Base-by-base conservation (phyloP, 2,329 filamentous ascomycete species). In the Chaetomiaceae sp. region DNA sequence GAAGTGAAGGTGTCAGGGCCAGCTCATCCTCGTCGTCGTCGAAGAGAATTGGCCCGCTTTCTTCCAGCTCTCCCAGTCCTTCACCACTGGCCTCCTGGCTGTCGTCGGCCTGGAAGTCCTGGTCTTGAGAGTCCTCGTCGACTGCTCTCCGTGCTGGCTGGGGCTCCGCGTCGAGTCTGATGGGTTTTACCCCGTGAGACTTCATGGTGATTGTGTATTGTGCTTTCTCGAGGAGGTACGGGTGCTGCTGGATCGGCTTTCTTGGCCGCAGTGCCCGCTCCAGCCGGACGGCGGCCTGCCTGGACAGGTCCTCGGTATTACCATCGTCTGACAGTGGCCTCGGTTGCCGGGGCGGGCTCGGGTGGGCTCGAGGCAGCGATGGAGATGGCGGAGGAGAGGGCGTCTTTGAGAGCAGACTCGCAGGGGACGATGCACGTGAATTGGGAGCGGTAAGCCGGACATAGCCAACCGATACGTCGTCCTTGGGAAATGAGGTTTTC, bases 181-280 rank as follows among this genome's bases (percentile, higher is more conserved):
- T 62, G 0, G 81, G 81, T 48, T 74, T 75, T 25, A 83, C 66
- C 22, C 81, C 81, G 53, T 80, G 79, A 3, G 75, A 74, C 61
- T 76, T 79, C 60, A 82, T 74, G 19, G 73, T 66, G 3, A 68
- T 77, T 51, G 74, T 76, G 63, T 82, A 83, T 25, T 76, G 74
- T 0, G 74, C 79, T 61, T 74, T 78, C 57, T 84, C 81, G 4
- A 83, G 68, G 6, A 78, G 66, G 57, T 83, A 84, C 3, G 81
- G 81, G 40, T 82, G 79, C 61, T 83, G 72, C 62, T 84, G 81
- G 6, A 83, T 83, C 1, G 80, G 80, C 56, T 83, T 84, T 19
- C 81, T 74, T 1, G 79, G 79, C 6, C 81, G 74, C n/a, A 84
- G 67, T 4, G 76, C 80, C 31, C 80, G 74, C 56, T 75, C 72